A percentile compares a stretch with the other conserved stretches of the same genome.
These are phyloP conservation scores for Casuarina glauca DNA, from an alignment of 306 rosid genomes.

Conservation along the genomic window DNA sequence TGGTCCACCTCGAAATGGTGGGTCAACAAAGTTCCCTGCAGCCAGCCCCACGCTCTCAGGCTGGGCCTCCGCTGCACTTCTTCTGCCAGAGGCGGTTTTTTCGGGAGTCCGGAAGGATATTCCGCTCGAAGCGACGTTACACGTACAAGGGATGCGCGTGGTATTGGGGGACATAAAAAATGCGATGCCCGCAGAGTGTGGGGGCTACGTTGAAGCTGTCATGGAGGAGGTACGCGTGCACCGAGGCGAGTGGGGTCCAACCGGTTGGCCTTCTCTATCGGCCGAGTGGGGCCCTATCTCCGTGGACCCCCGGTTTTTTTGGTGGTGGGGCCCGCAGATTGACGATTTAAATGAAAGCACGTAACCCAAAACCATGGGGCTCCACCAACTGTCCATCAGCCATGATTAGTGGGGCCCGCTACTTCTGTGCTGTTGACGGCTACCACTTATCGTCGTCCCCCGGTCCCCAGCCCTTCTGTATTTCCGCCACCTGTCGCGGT, in stretches of 20 bases:
- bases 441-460: neutral
- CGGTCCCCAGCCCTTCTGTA: too few relatives aligned
- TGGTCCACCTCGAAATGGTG: conserved; percentile 37
- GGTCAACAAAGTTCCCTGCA: conserved; percentile 26
- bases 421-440: too few relatives aligned
- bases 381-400: conserved; percentile 4
- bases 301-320: conserved; percentile 22
- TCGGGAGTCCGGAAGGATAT: neutral
- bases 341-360: neutral
- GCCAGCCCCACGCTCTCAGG: neutral
- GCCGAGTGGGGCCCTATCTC: conserved; percentile 15
- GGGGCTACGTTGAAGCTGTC: conserved; percentile 36
- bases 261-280: neutral
- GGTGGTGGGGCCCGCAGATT: conserved; percentile 1
- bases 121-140: neutral
- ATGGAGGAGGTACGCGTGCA: conserved; percentile 31
- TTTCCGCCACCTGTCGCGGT: too few relatives aligned
- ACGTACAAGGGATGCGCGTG: neutral
- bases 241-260: conserved; percentile 20
- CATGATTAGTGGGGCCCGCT: conserved; percentile 2
- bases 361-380: neutral
- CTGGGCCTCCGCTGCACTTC: fast-evolving
- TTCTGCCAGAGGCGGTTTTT: neutral
- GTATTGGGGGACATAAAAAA: neutral
- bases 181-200: conserved; percentile 23